Percentiles rank a stretch among this genome's conserved stretches.
Conservation (phyloP, 306 rosid genomes). For the Heteromeles arbutifolia region DNA sequence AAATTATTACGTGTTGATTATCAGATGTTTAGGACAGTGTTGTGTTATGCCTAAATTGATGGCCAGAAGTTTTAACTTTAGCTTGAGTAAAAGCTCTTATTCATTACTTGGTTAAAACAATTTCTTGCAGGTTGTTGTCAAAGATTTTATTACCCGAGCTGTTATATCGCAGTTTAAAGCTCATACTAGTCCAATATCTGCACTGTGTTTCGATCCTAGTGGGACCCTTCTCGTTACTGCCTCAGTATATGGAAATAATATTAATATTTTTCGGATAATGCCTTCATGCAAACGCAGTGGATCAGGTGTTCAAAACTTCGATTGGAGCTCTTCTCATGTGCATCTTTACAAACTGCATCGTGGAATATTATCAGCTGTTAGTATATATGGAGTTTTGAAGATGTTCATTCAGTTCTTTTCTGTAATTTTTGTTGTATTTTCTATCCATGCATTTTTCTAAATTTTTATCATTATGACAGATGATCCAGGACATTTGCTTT, state of each 20-base stretch:
- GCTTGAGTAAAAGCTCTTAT: not conserved
- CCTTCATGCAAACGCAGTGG: conserved; percentile 52
- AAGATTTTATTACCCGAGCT: conserved; percentile 65
- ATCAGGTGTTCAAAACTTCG: conserved; percentile 42
- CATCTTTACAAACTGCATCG: conserved; percentile 90
- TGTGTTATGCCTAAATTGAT: not conserved
- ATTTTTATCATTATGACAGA: conserved; percentile 36
- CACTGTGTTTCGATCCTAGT: conserved; percentile 84
- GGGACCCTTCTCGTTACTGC: conserved; percentile 92
- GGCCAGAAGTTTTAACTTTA: not conserved
- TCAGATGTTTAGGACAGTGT: not conserved
- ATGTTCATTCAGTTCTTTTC: conserved; percentile 12
- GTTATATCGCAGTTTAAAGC: conserved; percentile 80
- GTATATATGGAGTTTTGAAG: conserved; percentile 30
- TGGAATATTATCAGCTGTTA: conserved; percentile 89
- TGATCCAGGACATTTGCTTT: conserved; percentile 91
- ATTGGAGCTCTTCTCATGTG: conserved; percentile 69
- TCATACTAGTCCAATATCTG: conserved; percentile 86
- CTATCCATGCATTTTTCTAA: conserved; percentile 6
- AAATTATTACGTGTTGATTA: not conserved
- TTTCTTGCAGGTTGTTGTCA: conserved; percentile 65
- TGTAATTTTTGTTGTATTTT: conserved; percentile 8
- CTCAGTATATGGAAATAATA: conserved; percentile 72
- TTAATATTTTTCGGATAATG: conserved; percentile 84
- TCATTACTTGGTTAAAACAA: conserved; percentile 27